Evolutionary conservation across 2,329 filamentous ascomycete species (phyloP), one percentile per base, ranked within the genome.

Genomic region (Aspergillus viridinutans): DNA sequence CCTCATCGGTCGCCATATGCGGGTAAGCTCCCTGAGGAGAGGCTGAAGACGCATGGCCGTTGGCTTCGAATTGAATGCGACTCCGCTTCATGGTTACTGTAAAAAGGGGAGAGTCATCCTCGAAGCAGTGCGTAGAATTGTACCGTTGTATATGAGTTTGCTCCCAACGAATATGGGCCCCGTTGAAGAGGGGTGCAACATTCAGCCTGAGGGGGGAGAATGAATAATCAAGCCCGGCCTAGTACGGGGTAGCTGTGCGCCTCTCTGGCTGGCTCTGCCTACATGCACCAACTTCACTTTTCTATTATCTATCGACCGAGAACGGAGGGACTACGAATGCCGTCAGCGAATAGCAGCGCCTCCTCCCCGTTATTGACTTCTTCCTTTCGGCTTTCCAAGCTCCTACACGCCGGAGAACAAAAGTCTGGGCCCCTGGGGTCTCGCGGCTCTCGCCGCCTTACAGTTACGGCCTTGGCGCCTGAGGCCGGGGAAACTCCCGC

Each of bases 41-140:
- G 40, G 54, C 62, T 35, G 72, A 72, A 48, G 72, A 72, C 40
- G 63, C 61, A 59, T 74, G 70, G 48, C 69, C 71, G 68, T 71
- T 71, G 58, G 62, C 63, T 61, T 75, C 72, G 54, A 74, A 74
- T 32, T 73, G 69, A 53, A 69, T 69, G 61, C 67, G 72, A 66
- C 64, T 75, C 58, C 72, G 70, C 69, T 75, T 75, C 72, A 75
- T 74, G n/a, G 55, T 65, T 40, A 49, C 61, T 42, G 20, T 52
- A 48, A 58, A 28, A 57, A 49, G 50, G 49, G 49, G 47, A 50
- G 54, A 57, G 54, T 67, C 63, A 65, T 67, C 50, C 62, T 65
- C 64, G 58, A 61, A 50, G 53, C 42, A 55, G 54, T 58, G 59
- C 61, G 63, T 61, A 63, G 63, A 59, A 59, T 61, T 57, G 54